Evolutionary conservation across 2,329 filamentous ascomycete species (phyloP), one percentile per base, ranked within the genome.

Genomic region (Juglanconis sp.): DNA sequence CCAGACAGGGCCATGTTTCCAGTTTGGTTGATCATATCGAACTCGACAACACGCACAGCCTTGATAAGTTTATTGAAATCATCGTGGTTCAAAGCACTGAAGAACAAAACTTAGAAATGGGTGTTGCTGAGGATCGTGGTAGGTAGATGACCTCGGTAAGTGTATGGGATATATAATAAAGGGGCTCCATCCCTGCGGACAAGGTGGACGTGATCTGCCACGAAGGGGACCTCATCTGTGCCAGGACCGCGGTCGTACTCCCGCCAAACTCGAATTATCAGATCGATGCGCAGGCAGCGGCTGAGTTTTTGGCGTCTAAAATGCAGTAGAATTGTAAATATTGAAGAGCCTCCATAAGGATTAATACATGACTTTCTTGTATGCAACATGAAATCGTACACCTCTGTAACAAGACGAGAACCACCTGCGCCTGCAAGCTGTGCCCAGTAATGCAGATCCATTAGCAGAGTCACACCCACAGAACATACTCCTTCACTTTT

Each of bases 141-240:
- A 24, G 24, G 24, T 24, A 24, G 24, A 24, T 24, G 24, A 24
- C 24, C 24, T 24, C 24, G 24, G 24, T 24, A 24, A 24, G 24
- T 24, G 24, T 24, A 24, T 24, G 24, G 24, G 24, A 24, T 24
- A 24, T 24, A 24, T 2, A 24, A 24, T 24, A 24, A 24, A 24
- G 24, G 24, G 24, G 24, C 24, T 24, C 48, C 9, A 40, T 65
- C 6, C 53, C 62, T 4, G 40, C 35, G 7, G 40, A 32, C n/a
- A 63, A 59, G 51, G 57, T 61, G 11, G 47, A 59, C 36, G 52
- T 64, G 2, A 60, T 65, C 17, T 65, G 63, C 57, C 62, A 64
- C 35, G 15, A 51, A 2, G 63, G 58, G 7, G 64, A 65, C 50
- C 59, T 61, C 17, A 64, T 64, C 46, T 65, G 64, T 51, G 44